Conservation (phyloP, 2,329 filamentous ascomycete species). For the Curvularia hawaiiensis region DNA sequence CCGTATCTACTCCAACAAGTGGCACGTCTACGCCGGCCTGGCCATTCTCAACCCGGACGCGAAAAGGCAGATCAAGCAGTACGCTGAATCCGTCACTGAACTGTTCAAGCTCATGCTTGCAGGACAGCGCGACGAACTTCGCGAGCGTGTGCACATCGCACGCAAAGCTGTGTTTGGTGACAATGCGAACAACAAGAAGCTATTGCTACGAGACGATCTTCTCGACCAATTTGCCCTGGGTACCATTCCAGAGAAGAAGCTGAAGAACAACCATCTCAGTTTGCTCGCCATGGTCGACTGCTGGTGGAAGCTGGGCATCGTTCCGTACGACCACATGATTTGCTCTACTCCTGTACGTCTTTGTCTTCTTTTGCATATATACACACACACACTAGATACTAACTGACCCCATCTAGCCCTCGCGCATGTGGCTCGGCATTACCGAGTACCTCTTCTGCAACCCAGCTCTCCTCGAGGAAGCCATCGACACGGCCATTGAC, state of each 20-base stretch:
- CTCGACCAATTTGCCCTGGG: slow-evolving; percentile 89
- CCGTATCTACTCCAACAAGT: slow-evolving; percentile 97
- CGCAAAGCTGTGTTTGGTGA: slow-evolving; percentile 70
- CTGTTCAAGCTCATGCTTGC: slow-evolving; percentile 97
- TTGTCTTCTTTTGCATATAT: too few species aligned
- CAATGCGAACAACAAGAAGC: slow-evolving; percentile 63
- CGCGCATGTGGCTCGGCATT: slow-evolving; percentile 96
- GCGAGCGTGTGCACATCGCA: slow-evolving; percentile 76
- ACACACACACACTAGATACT: too few species aligned
- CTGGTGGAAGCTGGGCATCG: slow-evolving; percentile 91
- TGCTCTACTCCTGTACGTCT: slow-evolving; percentile 84
- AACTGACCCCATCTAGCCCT: slow-evolving; percentile 60
- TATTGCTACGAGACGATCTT: slow-evolving; percentile 79
- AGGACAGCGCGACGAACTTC: slow-evolving; percentile 76
- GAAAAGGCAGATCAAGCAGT: slow-evolving; percentile 90
- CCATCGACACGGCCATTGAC: slow-evolving; percentile 82
- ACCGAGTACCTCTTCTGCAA: slow-evolving; percentile 95
- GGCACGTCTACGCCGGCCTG: slow-evolving; percentile 98
- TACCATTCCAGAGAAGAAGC: slow-evolving; percentile 66
- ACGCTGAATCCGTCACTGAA: slow-evolving; percentile 88
- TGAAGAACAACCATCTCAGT: slow-evolving; percentile 92
- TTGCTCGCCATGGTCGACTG: slow-evolving; percentile 97
- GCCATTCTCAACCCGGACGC: slow-evolving; percentile 96
- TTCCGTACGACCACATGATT: slow-evolving; percentile 99
- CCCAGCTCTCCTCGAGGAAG: slow-evolving; percentile 77